phyloP scores from a whole-genome alignment of 2,329 filamentous ascomycete genomes.

The Venturia asperata region DNA sequence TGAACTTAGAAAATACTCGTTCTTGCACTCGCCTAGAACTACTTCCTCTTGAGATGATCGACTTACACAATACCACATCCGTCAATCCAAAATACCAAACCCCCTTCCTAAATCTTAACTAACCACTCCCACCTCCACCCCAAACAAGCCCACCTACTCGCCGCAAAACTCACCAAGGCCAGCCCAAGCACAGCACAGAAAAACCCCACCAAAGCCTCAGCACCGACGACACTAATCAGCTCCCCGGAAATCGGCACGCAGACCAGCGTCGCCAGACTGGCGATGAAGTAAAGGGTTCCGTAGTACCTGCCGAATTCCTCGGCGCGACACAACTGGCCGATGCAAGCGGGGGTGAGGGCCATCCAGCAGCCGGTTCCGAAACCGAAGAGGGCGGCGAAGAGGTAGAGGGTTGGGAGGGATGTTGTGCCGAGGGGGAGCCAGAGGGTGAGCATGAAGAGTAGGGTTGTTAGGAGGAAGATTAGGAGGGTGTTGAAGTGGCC shows the following conservation, averaged over 20 bases:
- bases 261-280: conserved; percentile 31
- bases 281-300: conserved; percentile 28
- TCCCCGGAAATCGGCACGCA: conserved; percentile 33
- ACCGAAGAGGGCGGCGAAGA: conserved; percentile 18
- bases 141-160: conserved; percentile 32
- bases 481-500: conserved; percentile 47
- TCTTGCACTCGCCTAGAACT: background rate
- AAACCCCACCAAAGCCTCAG: conserved; percentile 31
- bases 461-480: conserved; percentile 12
- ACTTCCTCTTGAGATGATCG: background rate
- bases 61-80: too few relatives aligned
- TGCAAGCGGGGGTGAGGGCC: conserved; percentile 16
- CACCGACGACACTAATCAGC: conserved; percentile 30
- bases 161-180: conserved; percentile 28
- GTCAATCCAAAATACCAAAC: too few relatives aligned
- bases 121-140: conserved; percentile 29
- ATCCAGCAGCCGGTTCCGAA: conserved; percentile 19
- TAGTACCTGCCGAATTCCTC: conserved; percentile 18
- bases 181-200: conserved; percentile 30
- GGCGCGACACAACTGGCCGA: conserved; percentile 15
- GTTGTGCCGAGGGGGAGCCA: conserved; percentile 27
- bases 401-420: conserved; percentile 27
- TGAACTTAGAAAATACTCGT: background rate
- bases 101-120: conserved; percentile 21
- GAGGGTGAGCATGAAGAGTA: conserved; percentile 12